phyloP scores from a whole-genome alignment of 2,329 filamentous ascomycete genomes.

The Colletotrichum lindemuthianum region DNA sequence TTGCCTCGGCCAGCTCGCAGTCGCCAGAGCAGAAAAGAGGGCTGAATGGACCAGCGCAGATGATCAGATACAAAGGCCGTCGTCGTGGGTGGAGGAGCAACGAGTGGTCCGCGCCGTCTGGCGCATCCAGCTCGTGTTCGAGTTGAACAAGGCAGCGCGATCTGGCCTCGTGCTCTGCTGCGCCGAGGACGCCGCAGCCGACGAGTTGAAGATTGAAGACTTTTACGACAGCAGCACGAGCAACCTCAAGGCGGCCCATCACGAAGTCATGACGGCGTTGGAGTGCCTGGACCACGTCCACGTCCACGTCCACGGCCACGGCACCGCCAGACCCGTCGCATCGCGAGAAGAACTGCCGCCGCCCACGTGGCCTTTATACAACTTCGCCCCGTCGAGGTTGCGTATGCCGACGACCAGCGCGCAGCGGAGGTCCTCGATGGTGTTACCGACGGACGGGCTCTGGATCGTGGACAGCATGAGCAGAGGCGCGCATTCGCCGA shows the following conservation, averaged over 20 bases:
- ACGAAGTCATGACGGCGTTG: conserved; percentile 27
- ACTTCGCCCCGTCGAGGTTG: neutral
- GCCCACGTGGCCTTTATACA: too few relatives aligned
- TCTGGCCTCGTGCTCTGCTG: neutral
- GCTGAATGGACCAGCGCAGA: neutral
- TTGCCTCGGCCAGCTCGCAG: neutral
- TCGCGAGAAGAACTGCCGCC: neutral
- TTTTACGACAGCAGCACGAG: conserved; percentile 28
- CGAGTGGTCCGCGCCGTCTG: conserved; percentile 22
- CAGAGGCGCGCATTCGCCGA: conserved; percentile 24
- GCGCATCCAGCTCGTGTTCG: conserved; percentile 23
- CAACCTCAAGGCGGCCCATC: conserved; percentile 23
- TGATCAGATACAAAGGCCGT: neutral
- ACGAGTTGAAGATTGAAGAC: neutral
- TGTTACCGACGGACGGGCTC: conserved; percentile 22
- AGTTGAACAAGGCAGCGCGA: conserved; percentile 7
- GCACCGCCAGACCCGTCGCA: neutral
- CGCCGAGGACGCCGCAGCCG: too few relatives aligned
- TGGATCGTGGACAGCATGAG: conserved; percentile 33
- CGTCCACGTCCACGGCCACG: neutral
- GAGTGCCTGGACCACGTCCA: conserved; percentile 2
- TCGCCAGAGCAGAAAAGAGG: neutral
- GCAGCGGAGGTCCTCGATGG: conserved; percentile 4
- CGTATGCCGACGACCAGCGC: neutral
- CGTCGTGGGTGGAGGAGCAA: conserved; percentile 28